Evolutionary conservation across 1,139 yeast genomes (phyloP).

Genomic region (Taphrina flavorubra): DNA sequence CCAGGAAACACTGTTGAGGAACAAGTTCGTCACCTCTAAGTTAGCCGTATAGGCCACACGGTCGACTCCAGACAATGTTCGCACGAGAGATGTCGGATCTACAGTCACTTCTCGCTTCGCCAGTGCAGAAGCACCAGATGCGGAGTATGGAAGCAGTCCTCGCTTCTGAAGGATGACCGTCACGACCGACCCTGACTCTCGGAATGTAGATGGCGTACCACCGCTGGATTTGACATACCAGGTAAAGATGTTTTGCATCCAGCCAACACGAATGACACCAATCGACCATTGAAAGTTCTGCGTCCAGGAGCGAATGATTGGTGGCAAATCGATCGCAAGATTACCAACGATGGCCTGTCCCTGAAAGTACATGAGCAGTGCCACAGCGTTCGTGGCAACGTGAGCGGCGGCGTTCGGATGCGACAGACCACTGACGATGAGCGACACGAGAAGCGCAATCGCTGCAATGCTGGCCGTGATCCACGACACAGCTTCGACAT

Average conservation of each 20-base stretch:
- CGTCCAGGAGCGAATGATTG: slow-evolving; percentile 98
- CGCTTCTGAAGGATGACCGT: slow-evolving; percentile 74
- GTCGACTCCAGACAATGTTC: slow-evolving; percentile 76
- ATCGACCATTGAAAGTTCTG: slow-evolving; percentile 96
- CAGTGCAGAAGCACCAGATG: slow-evolving; percentile 26
- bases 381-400: slow-evolving; percentile 92
- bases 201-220: slow-evolving; percentile 77
- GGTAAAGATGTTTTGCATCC: slow-evolving; percentile 82
- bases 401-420: slow-evolving; percentile 95
- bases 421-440: slow-evolving; percentile 83
- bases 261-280: slow-evolving; percentile 80
- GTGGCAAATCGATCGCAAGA: slow-evolving; percentile 97
- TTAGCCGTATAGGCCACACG: slow-evolving; percentile 84
- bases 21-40: slow-evolving; percentile 83
- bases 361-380: slow-evolving; percentile 91
- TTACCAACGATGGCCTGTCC: slow-evolving; percentile 88
- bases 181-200: slow-evolving; percentile 50
- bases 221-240: slow-evolving; percentile 99
- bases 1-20: slow-evolving; percentile 84
- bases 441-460: slow-evolving; percentile 82
- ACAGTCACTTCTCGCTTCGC: slow-evolving; percentile 44
- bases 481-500: slow-evolving; percentile 94
- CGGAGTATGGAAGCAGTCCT: slow-evolving; percentile 42
- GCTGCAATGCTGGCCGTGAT: slow-evolving; percentile 93
- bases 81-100: slow-evolving; percentile 67